Base-by-base conservation (phyloP, 2,329 filamentous ascomycete species). In the Cladosporium oxysporum region DNA sequence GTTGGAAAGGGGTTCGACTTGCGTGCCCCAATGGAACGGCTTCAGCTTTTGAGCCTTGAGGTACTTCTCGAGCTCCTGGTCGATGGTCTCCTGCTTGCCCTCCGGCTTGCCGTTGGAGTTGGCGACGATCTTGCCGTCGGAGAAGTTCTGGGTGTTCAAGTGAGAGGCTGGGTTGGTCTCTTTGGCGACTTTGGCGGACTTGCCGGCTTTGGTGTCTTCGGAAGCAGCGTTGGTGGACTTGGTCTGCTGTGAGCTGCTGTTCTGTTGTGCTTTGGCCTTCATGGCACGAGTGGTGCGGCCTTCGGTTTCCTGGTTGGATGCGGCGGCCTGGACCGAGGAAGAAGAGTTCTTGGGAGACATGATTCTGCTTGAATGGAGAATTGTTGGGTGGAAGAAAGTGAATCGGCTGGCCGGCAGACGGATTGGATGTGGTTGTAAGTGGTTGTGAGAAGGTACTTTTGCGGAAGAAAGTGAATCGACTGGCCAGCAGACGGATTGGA, bases 91-190 rank as follows among this genome's bases (percentile, higher is more conserved):
- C 12, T 31, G 57, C 21, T 23, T 8, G 3, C 21, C 31, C 16
- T 49, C 16, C 41, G 52, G 28, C 28, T 23, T 21, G 26, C 37
- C 37, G 35, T 52, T 26, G 66, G 53, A 31, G 44, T 58, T 33
- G 57, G 55, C 31, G 53, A 59, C 16, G 62, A 63, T 23, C 55
- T 65, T 55, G 62, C 66, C 53, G 66, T 57, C 44, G 65, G 69
- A 47, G 68, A 69, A 44, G 66, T 33, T 7, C 14, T 55, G 7
- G 16, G 10, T 31, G 52, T 65, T 41, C 63, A 69, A 58, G 66
- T 69, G 47, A 63, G 68, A 41, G 67, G 60, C 23, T 60, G 12
- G 41, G 41, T 23, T n/a, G 41, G 21, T 47, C 41, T 47, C 41
- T n/a, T 47, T 7, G 41, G 7, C 41, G 18, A 10, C 8, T 8